Evolutionary conservation across 2,329 filamentous ascomycete species (phyloP).

Genomic region (Orbilia blumenaviensis): DNA sequence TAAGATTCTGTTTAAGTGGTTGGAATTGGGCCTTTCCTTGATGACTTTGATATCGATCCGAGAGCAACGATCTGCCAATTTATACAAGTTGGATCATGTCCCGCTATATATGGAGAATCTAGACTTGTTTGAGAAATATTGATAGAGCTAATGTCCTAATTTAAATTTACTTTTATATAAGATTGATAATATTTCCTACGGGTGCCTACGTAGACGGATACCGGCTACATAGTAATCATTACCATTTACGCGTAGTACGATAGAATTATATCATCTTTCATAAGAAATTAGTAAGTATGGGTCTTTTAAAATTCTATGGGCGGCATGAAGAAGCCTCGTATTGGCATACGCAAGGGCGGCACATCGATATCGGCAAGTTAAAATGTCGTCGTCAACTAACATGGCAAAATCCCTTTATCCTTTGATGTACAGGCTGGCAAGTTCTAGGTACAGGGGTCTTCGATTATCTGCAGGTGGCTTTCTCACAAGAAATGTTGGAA

Average conservation of each 20-base stretch:
- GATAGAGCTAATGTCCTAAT: not conserved
- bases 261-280: too few relatives aligned
- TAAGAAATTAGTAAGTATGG: not conserved
- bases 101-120: not conserved
- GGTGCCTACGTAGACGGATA: not conserved
- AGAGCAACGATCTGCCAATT: not conserved
- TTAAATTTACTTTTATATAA: too few relatives aligned
- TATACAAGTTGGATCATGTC: not conserved
- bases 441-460: not conserved
- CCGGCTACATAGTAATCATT: not conserved
- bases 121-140: not conserved
- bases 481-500: not conserved
- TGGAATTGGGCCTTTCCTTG: too few relatives aligned
- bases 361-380: not conserved
- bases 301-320: not conserved
- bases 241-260: not conserved
- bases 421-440: conserved; percentile 1
- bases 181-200: not conserved
- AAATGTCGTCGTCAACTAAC: not conserved
- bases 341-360: not conserved
- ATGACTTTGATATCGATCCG: too few relatives aligned
- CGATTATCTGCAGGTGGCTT: not conserved
- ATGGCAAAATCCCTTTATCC: not conserved
- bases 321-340: not conserved
- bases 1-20: too few relatives aligned